Base-by-base conservation (phyloP, 176 grass and related monocot species). In the Paspalum vaginatum region DNA sequence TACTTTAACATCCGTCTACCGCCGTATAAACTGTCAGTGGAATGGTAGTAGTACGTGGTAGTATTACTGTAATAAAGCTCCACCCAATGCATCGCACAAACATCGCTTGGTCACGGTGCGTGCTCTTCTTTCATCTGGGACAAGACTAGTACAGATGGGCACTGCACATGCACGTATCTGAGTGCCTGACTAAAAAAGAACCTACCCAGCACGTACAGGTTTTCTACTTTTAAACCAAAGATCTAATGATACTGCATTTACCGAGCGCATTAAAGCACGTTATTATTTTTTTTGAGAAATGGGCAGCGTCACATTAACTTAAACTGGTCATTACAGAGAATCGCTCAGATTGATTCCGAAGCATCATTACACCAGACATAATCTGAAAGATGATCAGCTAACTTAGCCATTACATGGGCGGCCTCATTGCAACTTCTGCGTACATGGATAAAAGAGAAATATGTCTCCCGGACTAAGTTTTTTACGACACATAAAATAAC, bases 151-250 rank as follows among this genome's bases (percentile, higher is more conserved):
- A n/a, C 12, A 42, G 4, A 65, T n/a, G 18, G 43, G 2, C 60
- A 22, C 7, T 14, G 60, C 9, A 52, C 26, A 38, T 52, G 76
- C 44, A 32, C 27, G 16, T 9, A 15, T 70, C 9, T 22, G 59
- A n/a, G n/a, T n/a, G n/a, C 67, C 21, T 57, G 11, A 71, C 17
- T 32, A 56, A 58, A 57, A 27, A 11, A 24, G 72, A 42, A 24
- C 52, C 20, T 58, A 75, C 46, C 26, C 7, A 7, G 18, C 76
- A 22, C n/a, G 46, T 65, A 73, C 37, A 65, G 7, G 47, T 41
- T 65, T 79, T 24, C 47, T 11, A 61, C 9, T 53, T 11, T 11
- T 65, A 41, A 79, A 54, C 61, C 61, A 66, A 21, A 40, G 58
- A 47, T 63, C 16, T 11, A 62, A 20, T 15, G 8, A 0, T 32